These are phyloP conservation scores for Ophiostoma sp. DNA, from an alignment of 2,329 filamentous ascomycete species.

Conservation along the genomic window DNA sequence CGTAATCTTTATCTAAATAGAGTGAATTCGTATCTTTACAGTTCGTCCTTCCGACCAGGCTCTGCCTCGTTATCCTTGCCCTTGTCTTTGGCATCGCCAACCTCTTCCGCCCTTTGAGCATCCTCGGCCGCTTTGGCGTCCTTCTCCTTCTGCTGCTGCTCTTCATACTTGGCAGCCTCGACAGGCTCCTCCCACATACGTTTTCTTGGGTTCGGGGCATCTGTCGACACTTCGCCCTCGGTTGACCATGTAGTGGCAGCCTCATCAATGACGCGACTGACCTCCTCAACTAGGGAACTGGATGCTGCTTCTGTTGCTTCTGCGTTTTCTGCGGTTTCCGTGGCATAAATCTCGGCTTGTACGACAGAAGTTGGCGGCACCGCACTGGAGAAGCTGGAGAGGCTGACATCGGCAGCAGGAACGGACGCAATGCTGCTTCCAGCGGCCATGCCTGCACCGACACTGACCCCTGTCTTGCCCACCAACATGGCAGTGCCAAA, in stretches of 20 bases:
- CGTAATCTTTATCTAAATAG: background rate
- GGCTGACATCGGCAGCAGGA: slow-evolving; percentile 3
- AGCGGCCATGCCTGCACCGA: slow-evolving; percentile 25
- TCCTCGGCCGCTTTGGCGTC: background rate
- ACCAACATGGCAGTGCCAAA: slow-evolving; percentile 46
- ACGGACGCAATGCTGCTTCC: background rate
- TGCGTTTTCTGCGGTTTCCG: slow-evolving; percentile 15
- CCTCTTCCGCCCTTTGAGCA: background rate
- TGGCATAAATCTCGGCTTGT: slow-evolving; percentile 22
- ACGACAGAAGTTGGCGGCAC: slow-evolving; percentile 28
- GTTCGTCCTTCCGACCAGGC: background rate
- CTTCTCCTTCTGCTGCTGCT: slow-evolving; percentile 18
- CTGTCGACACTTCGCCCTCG: slow-evolving; percentile 17
- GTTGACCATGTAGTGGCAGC: slow-evolving; percentile 12
- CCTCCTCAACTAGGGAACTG: slow-evolving; percentile 46
- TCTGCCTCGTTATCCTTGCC: slow-evolving; percentile 15
- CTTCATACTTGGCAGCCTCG: slow-evolving; percentile 27
- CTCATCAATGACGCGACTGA: slow-evolving; percentile 50
- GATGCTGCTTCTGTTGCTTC: background rate
- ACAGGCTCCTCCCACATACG: slow-evolving; percentile 52
- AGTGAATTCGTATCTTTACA: background rate
- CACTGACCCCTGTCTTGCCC: slow-evolving; percentile 40
- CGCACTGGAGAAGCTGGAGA: slow-evolving; percentile 4
- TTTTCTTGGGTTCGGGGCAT: slow-evolving; percentile 53
- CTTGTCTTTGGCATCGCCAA: background rate